phyloP scores from a whole-genome alignment of 805 yeast species.

The Suhomyces vadensis region DNA sequence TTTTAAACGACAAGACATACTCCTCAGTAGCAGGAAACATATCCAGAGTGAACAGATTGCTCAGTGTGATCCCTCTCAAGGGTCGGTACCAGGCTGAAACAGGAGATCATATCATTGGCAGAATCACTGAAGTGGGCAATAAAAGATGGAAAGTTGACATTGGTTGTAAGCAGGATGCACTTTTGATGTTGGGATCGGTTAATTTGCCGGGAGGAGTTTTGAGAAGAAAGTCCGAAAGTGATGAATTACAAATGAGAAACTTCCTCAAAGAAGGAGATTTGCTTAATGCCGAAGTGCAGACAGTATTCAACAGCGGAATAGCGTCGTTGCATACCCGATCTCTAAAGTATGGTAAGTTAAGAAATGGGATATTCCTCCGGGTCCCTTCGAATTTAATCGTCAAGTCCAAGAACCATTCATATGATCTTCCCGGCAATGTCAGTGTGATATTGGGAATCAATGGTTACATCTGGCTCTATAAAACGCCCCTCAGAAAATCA shows the following conservation, averaged over 20 bases:
- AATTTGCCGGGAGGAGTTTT: conserved; percentile 96
- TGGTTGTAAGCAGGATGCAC: conserved; percentile 92
- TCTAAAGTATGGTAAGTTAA: conserved; percentile 87
- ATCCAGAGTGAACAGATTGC: conserved; percentile 78
- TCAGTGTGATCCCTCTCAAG: conserved; percentile 81
- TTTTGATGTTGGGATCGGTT: conserved; percentile 89
- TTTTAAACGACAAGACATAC: conserved; percentile 69
- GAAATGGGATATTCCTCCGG: conserved; percentile 81
- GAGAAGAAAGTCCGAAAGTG: conserved; percentile 90
- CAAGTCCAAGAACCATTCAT: conserved; percentile 84
- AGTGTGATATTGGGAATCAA: conserved; percentile 90
- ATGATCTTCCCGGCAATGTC: conserved; percentile 90
- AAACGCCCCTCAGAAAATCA: conserved; percentile 45
- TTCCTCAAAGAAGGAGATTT: conserved; percentile 95
- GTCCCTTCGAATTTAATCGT: conserved; percentile 84
- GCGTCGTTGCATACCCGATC: conserved; percentile 96
- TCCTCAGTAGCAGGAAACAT: conserved; percentile 93
- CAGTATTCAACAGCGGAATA: conserved; percentile 82
- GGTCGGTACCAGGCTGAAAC: conserved; percentile 92
- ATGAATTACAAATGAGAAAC: conserved; percentile 93
- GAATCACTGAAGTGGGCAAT: conserved; percentile 91
- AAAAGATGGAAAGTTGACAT: conserved; percentile 97
- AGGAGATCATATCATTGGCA: conserved; percentile 93
- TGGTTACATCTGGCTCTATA: conserved; percentile 91
- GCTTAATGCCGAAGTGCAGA: conserved; percentile 93